Conservation (phyloP, 1,139 yeast species). For the Suhomyces bribrorum region DNA sequence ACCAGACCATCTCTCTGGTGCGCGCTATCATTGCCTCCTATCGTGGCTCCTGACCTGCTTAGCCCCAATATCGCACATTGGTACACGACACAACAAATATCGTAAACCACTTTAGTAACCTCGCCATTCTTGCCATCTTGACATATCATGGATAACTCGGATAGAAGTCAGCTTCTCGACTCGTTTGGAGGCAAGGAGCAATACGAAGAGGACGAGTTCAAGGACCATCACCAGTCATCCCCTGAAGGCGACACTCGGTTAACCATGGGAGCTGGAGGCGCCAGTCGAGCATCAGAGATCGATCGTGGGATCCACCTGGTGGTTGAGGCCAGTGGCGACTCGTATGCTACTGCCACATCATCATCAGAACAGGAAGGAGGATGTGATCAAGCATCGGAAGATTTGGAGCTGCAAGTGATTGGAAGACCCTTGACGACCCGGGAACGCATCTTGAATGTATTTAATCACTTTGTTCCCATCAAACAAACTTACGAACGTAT, state of each 20-base stretch:
- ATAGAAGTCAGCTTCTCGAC: conserved; percentile 9
- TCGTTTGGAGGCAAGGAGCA: conserved; percentile 9
- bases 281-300: conserved; percentile 3
- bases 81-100: background rate
- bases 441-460: conserved; percentile 35
- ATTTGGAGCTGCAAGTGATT: conserved; percentile 24
- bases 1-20: background rate
- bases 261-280: background rate
- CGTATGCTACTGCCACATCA: conserved; percentile 1
- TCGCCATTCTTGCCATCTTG: background rate
- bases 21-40: background rate
- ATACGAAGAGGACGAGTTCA: conserved; percentile 1
- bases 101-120: background rate
- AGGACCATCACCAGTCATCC: background rate
- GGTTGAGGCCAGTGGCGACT: conserved; percentile 1
- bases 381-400: conserved; percentile 4
- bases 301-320: conserved; percentile 6
- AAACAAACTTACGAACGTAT: conserved; percentile 48
- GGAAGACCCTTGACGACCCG: conserved; percentile 24
- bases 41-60: background rate
- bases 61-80: background rate
- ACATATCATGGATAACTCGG: background rate
- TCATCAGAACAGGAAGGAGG: background rate
- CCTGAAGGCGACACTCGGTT: conserved; percentile 6
- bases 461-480: conserved; percentile 40